Evolutionary conservation across 129 eudicot genomes (phyloP).

Genomic region (Saussurea involucrata): DNA sequence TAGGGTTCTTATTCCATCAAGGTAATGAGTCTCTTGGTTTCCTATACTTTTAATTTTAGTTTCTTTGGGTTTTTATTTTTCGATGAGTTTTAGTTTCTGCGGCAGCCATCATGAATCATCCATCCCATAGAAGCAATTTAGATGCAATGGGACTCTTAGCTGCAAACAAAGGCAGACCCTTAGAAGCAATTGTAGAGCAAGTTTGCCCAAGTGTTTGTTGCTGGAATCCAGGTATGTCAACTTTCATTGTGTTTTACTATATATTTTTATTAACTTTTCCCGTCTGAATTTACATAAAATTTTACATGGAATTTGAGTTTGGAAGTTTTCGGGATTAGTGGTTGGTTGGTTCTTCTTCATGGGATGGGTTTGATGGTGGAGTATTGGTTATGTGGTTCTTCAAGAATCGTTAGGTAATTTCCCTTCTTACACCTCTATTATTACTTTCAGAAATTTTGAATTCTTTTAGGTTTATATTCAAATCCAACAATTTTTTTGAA

Average conservation of each 20-base stretch:
- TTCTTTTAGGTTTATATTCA: not conserved
- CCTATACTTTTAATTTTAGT: too few species aligned
- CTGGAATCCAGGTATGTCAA: slow-evolving; percentile 97
- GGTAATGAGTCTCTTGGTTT: too few species aligned
- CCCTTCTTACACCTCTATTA: too few species aligned
- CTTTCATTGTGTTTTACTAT: too few species aligned
- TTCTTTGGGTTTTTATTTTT: too few species aligned
- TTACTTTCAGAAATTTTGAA: too few species aligned
- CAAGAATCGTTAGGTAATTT: slow-evolving; percentile 47
- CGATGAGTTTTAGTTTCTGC: too few species aligned
- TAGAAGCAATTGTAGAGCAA: slow-evolving; percentile 92
- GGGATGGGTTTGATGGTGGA: slow-evolving; percentile 71
- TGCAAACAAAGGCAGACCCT: slow-evolving; percentile 67
- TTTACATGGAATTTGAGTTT: slow-evolving; percentile 17
- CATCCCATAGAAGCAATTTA: slow-evolving; percentile 77
- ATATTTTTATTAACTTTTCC: too few species aligned
- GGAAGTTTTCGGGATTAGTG: slow-evolving; percentile 20
- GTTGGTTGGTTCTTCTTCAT: slow-evolving; percentile 20
- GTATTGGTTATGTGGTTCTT: slow-evolving; percentile 32
- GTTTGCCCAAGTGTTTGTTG: slow-evolving; percentile 92
- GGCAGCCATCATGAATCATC: slow-evolving; percentile 66
- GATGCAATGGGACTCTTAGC: slow-evolving; percentile 68
- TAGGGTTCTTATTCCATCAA: too few species aligned
- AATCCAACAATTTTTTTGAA: slow-evolving; percentile 16
- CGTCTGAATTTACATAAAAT: too few species aligned